Conservation (phyloP, 495 filamentous ascomycete species). For the Lasiosphaeria miniovina region DNA sequence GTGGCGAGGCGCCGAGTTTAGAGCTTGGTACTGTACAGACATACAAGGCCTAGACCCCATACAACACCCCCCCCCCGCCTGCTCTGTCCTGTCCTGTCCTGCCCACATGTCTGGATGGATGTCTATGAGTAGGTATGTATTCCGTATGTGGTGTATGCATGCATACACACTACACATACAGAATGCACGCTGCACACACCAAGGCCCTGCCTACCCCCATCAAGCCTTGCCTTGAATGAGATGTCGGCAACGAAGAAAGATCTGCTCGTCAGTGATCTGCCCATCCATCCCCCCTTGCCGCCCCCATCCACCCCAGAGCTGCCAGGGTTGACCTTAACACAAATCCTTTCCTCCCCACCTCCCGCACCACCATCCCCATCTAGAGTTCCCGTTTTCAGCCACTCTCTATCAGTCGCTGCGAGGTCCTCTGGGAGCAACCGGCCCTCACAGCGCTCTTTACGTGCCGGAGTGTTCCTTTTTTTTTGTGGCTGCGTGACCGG, state of each 20-base stretch:
- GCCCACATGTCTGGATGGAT: too few species aligned
- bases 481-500: slow-evolving; percentile 24
- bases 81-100: too few species aligned
- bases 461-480: slow-evolving; percentile 7
- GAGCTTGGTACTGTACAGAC: too few species aligned
- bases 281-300: slow-evolving; percentile 16
- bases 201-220: neutral
- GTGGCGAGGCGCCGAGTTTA: too few species aligned
- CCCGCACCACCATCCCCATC: slow-evolving; percentile 16
- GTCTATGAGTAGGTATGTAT: too few species aligned
- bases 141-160: too few species aligned
- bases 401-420: slow-evolving; percentile 10
- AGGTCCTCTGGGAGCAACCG: slow-evolving; percentile 9
- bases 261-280: slow-evolving; percentile 30
- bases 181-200: too few species aligned
- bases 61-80: too few species aligned
- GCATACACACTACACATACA: neutral
- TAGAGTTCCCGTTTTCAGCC: slow-evolving; percentile 13
- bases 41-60: too few species aligned
- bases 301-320: slow-evolving; percentile 14
- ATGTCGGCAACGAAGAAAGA: slow-evolving; percentile 29
- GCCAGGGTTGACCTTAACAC: slow-evolving; percentile 15
- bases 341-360: slow-evolving; percentile 18
- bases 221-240: slow-evolving; percentile 14
- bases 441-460: slow-evolving; percentile 8